These are phyloP conservation scores for Rhododendron kiyosumense DNA, from an alignment of 148 eudicot genomes.

Conservation along the genomic window DNA sequence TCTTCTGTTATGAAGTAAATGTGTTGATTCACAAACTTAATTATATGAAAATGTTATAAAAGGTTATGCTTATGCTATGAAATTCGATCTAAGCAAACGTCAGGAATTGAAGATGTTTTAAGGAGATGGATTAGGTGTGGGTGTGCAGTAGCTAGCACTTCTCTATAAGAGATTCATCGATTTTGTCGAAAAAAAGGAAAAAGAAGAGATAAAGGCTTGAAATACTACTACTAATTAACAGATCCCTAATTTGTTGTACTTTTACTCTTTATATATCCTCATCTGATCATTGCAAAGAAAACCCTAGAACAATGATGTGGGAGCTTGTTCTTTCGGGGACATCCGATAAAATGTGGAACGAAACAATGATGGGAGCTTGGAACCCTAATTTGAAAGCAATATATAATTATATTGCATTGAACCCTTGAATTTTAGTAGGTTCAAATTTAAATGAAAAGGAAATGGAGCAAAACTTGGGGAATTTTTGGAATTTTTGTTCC, in stretches of 20 bases:
- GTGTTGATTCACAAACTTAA: not conserved
- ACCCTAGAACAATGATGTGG: not conserved
- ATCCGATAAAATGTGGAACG: not conserved
- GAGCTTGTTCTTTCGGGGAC: not conserved
- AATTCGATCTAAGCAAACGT: not conserved
- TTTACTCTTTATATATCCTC: not conserved
- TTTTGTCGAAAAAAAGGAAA: not conserved
- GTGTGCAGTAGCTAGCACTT: not conserved
- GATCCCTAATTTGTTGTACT: not conserved
- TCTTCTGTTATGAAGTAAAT: not conserved
- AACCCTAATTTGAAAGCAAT: not conserved
- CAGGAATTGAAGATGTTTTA: not conserved
- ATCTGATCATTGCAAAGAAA: not conserved
- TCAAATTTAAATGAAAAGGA: not conserved
- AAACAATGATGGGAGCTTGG: not conserved
- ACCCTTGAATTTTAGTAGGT: not conserved
- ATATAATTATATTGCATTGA: not conserved
- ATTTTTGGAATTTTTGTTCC: not conserved
- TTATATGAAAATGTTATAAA: not conserved
- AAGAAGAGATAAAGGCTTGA: not conserved
- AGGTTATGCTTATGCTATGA: not conserved
- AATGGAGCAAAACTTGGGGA: not conserved
- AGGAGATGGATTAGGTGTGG: not conserved
- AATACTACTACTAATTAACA: not conserved
- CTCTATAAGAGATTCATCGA: not conserved